phyloP scores from a whole-genome alignment of 2,329 filamentous ascomycete species.

The Venturia carpophila region DNA sequence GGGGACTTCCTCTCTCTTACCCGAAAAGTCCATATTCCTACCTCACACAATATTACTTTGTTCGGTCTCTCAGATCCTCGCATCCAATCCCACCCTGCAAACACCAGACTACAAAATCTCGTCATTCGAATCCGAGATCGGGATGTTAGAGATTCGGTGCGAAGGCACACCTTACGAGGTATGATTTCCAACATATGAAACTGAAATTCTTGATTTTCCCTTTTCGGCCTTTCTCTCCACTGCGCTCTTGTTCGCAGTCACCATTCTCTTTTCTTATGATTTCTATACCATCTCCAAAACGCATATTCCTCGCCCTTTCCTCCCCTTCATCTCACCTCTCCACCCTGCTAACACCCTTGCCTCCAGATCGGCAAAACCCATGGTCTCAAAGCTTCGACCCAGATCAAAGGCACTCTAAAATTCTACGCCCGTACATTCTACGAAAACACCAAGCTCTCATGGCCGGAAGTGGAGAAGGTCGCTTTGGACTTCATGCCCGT shows the following conservation, averaged over 20 bases:
- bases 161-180: conserved; percentile 12
- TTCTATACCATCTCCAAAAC: background rate
- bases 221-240: background rate
- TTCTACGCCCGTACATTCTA: conserved; percentile 44
- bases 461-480: conserved; percentile 38
- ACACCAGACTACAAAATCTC: too few relatives aligned
- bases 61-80: background rate
- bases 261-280: background rate
- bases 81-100: background rate
- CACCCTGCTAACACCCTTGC: background rate
- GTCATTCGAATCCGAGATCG: background rate
- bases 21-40: too few relatives aligned
- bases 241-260: background rate
- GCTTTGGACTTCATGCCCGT: conserved; percentile 44
- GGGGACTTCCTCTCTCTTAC: too few relatives aligned
- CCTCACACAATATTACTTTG: too few relatives aligned
- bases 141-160: conserved; percentile 14
- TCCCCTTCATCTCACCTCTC: background rate
- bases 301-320: background rate
- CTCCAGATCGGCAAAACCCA: conserved; percentile 43
- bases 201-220: too few relatives aligned
- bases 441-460: conserved; percentile 39
- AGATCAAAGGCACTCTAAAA: conserved; percentile 37
- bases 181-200: too few relatives aligned
- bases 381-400: conserved; percentile 33